These are phyloP conservation scores for Alternaria sp. DNA, from an alignment of 2,329 filamentous ascomycete genomes.

Conservation along the genomic window DNA sequence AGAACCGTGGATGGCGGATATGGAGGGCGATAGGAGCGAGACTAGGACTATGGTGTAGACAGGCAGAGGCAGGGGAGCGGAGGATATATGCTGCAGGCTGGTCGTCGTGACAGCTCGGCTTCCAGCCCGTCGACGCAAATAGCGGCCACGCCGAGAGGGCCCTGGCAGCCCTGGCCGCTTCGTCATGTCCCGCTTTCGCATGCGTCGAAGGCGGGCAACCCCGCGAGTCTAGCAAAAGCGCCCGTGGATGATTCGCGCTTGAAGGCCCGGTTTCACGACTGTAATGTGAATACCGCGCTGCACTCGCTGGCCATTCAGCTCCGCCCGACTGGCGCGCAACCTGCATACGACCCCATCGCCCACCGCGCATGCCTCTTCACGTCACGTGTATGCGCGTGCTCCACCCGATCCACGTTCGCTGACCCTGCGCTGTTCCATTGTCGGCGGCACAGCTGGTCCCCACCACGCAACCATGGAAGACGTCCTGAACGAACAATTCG, in stretches of 20 bases:
- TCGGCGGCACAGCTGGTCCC: background rate
- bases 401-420: slow-evolving; percentile 3
- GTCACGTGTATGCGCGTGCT: slow-evolving; percentile 14
- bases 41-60: background rate
- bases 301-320: slow-evolving; percentile 29
- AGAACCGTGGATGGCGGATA: background rate
- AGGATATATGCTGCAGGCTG: slow-evolving; percentile 7
- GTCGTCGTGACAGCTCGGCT: slow-evolving; percentile 9
- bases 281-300: slow-evolving; percentile 9
- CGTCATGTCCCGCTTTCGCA: slow-evolving; percentile 12
- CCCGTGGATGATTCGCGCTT: slow-evolving; percentile 3
- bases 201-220: slow-evolving; percentile 6
- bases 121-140: slow-evolving; percentile 6
- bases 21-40: background rate
- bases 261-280: background rate
- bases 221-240: slow-evolving; percentile 8
- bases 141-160: slow-evolving; percentile 13
- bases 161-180: slow-evolving; percentile 6
- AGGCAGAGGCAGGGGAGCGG: background rate
- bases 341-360: slow-evolving; percentile 12
- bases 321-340: slow-evolving; percentile 30
- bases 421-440: background rate
- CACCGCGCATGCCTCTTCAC: slow-evolving; percentile 1
- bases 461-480: slow-evolving; percentile 47
- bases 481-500: slow-evolving; percentile 52